Percentiles rank a stretch among this genome's conserved stretches.
phyloP scores from a whole-genome alignment of 352 stramenopile species.

The Phytophthora litchii region DNA sequence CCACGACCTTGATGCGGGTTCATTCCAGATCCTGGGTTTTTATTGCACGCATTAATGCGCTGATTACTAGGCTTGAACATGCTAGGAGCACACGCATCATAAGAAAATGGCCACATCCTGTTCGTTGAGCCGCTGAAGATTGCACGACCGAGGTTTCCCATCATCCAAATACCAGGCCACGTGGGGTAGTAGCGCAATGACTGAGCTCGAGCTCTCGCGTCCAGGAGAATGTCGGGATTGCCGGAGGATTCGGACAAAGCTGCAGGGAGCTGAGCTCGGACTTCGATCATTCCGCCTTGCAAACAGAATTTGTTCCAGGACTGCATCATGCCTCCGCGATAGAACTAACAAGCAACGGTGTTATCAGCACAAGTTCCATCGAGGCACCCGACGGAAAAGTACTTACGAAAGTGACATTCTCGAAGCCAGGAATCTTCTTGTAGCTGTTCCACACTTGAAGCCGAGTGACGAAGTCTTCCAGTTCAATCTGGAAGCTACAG shows the following conservation, averaged over 20 bases:
- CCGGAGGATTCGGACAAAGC: constrained; percentile 42
- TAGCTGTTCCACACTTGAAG: constrained; percentile 56
- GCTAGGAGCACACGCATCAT: constrained; percentile 81
- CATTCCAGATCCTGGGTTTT: constrained; percentile 88
- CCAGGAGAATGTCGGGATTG: constrained; percentile 51
- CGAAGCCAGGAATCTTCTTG: constrained; percentile 33
- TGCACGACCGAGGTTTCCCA: constrained; percentile 93
- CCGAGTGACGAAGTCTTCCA: constrained; percentile 37
- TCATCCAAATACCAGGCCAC: constrained; percentile 94
- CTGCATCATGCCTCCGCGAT: constrained; percentile 89
- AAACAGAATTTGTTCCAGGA: constrained; percentile 95
- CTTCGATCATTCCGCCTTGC: constrained; percentile 89
- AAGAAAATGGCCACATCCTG: constrained; percentile 95
- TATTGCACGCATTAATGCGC: constrained; percentile 85
- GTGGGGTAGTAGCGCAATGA: constrained; percentile 55
- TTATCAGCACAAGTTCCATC: not conserved
- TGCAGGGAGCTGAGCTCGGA: constrained; percentile 80
- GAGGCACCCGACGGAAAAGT: not conserved
- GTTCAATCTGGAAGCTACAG: constrained; percentile 49
- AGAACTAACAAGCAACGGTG: constrained; percentile 32
- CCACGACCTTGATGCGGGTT: constrained; percentile 84
- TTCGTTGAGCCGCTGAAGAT: constrained; percentile 93
- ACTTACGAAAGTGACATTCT: constrained; percentile 53
- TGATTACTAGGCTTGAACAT: constrained; percentile 41
- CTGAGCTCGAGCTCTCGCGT: constrained; percentile 33